These are phyloP conservation scores for Chloromonas sp. DNA, from an alignment of 163 green algal species.

Conservation along the genomic window DNA sequence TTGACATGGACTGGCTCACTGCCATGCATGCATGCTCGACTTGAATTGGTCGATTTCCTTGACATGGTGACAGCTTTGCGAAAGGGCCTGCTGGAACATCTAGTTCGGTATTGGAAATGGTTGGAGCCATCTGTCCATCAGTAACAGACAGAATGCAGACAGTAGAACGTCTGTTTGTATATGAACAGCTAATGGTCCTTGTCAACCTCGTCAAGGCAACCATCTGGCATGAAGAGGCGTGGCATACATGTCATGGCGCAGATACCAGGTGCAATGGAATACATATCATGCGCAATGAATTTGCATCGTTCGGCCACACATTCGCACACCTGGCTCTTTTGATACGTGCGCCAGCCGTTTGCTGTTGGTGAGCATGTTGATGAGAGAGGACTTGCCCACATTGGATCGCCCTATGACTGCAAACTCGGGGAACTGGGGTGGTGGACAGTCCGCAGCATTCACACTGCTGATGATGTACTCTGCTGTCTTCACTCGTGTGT, in stretches of 20 bases:
- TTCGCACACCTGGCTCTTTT: constrained; percentile 80
- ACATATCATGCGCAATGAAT: too few species aligned
- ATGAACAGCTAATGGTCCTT: too few species aligned
- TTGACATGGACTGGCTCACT: neutral
- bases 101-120: too few species aligned
- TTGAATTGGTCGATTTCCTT: neutral
- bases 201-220: too few species aligned
- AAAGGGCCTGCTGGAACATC: neutral
- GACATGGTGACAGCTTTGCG: neutral
- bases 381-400: constrained; percentile 97
- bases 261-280: too few species aligned
- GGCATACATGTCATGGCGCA: too few species aligned
- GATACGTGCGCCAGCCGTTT: constrained; percentile 82
- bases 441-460: constrained; percentile 53
- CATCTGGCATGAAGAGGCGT: too few species aligned
- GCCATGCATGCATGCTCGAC: neutral
- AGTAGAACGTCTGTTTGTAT: too few species aligned
- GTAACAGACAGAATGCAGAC: too few species aligned
- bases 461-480: constrained; percentile 7
- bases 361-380: constrained; percentile 92
- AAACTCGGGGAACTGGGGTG: constrained; percentile 77
- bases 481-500: neutral
- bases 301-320: neutral
- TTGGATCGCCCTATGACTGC: constrained; percentile 96
- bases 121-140: too few species aligned